Evolutionary conservation across 2,329 filamentous ascomycete genomes (phyloP), one percentile per base, ranked within the genome.

Genomic region (Fusarium humuli): DNA sequence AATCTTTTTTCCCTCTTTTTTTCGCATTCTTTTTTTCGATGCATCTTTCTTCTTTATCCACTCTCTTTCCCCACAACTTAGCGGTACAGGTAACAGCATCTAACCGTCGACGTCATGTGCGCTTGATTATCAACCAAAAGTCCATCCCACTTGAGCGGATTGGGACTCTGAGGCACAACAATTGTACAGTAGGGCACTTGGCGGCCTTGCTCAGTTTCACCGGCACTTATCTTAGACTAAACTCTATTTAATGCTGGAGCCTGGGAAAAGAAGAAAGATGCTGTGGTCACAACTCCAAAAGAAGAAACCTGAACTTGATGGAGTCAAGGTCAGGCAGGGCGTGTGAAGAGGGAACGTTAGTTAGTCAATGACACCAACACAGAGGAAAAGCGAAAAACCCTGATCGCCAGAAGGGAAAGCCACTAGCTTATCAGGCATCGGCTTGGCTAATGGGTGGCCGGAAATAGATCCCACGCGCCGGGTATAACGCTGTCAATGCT

Each of bases 81-180:
- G 46, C 29, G 18, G 57, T 45, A 57, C 25, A 10, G 25, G 25
- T 27, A 10, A 27, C 25, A 49, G 25, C 54, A 47, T 68, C 63
- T 63, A 52, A 70, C 37, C 57, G 41, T 56, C 67, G 70, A 73
- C 68, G 70, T 73, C 71, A 73, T 72, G 34, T 32, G 16, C 29
- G 27, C 23, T 59, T 61, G 37, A 54, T 46, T 48, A 59, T 57
- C 65, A 57, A 50, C 48, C 45, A 53, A 65, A 52, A 57, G 53
- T 50, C 25, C 44, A 45, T 53, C 50, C 42, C 32, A 45, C 41
- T 53, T 41, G 12, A 42, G 23, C 25, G 29, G 42, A 55, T 37
- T 37, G 34, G 34, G 34, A 37, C 34, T 37, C 18, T 37, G 34
- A 37, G 34, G 34, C 34, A 37, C 34, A 37, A 37, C 34, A 10